Percentiles rank a stretch among this genome's conserved stretches.
Conservation (phyloP, 1,139 yeast species). For the Debaryomyces sp. region DNA sequence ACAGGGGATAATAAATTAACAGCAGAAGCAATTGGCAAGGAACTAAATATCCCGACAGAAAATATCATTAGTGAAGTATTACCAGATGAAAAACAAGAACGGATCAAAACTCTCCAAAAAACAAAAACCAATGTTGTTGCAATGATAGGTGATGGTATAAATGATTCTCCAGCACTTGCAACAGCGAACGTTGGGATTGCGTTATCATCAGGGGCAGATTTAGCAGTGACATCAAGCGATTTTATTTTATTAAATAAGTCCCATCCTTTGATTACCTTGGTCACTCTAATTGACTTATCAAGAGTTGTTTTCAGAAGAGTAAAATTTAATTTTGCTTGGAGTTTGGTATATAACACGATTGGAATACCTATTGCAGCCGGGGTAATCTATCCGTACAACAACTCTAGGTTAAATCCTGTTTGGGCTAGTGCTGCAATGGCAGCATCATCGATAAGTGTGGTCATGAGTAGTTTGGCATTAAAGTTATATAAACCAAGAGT, state of each 20-base stretch:
- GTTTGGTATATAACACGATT: conserved; percentile 52
- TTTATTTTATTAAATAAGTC: conserved; percentile 52
- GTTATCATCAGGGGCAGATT: conserved; percentile 59
- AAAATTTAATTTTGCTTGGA: conserved; percentile 58
- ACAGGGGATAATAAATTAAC: conserved; percentile 71
- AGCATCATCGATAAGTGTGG: conserved; percentile 59
- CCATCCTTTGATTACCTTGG: conserved; percentile 50
- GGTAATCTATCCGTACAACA: conserved; percentile 56
- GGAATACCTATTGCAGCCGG: conserved; percentile 70
- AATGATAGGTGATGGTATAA: conserved; percentile 68
- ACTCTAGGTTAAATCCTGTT: conserved; percentile 57
- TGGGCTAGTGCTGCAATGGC: conserved; percentile 77
- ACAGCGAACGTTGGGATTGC: conserved; percentile 64
- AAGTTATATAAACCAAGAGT: conserved; percentile 47
- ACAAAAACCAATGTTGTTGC: conserved; percentile 43
- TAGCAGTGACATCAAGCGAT: conserved; percentile 61
- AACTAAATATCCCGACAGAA: conserved; percentile 55
- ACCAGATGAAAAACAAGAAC: conserved; percentile 70
- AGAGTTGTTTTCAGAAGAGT: conserved; percentile 52
- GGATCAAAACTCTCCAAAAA: conserved; percentile 56
- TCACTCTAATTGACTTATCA: conserved; percentile 50
- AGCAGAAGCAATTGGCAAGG: conserved; percentile 67
- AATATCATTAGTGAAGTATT: conserved; percentile 73
- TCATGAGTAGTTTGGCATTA: conserved; percentile 56
- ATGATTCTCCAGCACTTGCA: conserved; percentile 65